Conservation (phyloP, 805 yeast species). For the Starmerella gropengiesseri region DNA sequence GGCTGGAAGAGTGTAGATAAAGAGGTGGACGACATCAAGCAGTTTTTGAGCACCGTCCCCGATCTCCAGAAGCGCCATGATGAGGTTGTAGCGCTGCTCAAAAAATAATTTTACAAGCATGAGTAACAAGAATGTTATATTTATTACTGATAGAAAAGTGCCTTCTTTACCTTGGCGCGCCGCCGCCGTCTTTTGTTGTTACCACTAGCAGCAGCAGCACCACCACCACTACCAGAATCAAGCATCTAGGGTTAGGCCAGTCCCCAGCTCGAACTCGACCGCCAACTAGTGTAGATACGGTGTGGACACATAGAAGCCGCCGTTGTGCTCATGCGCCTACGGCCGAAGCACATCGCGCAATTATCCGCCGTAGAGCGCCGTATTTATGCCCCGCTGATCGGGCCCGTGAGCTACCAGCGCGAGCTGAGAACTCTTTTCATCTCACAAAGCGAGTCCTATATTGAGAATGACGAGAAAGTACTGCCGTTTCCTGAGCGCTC, state of each 20-base stretch:
- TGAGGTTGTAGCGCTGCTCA: conserved; percentile 37
- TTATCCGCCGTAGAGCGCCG: conserved; percentile 14
- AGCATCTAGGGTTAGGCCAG: too few relatives aligned
- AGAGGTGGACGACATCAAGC: conserved; percentile 59
- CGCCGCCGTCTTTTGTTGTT: too few relatives aligned
- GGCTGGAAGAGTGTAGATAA: conserved; percentile 59
- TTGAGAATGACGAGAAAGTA: conserved; percentile 19
- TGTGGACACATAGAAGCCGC: background rate
- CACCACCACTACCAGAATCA: too few relatives aligned
- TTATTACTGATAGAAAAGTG: background rate
- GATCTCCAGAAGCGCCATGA: conserved; percentile 49
- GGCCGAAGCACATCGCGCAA: conserved; percentile 11
- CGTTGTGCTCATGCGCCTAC: conserved; percentile 11
- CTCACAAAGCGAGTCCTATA: conserved; percentile 12
- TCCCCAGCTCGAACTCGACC: too few relatives aligned
- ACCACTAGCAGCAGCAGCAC: too few relatives aligned
- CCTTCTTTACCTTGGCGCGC: too few relatives aligned
- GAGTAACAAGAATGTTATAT: background rate
- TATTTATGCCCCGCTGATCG: conserved; percentile 12
- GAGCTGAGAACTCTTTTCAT: conserved; percentile 8
- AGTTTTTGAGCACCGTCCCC: conserved; percentile 48
- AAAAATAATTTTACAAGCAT: background rate
- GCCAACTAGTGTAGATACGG: too few relatives aligned
- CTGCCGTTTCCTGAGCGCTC: conserved; percentile 23
- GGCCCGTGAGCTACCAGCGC: background rate